Evolutionary conservation across 495 filamentous ascomycete species (phyloP).

Genomic region (Penicillium daleae): DNA sequence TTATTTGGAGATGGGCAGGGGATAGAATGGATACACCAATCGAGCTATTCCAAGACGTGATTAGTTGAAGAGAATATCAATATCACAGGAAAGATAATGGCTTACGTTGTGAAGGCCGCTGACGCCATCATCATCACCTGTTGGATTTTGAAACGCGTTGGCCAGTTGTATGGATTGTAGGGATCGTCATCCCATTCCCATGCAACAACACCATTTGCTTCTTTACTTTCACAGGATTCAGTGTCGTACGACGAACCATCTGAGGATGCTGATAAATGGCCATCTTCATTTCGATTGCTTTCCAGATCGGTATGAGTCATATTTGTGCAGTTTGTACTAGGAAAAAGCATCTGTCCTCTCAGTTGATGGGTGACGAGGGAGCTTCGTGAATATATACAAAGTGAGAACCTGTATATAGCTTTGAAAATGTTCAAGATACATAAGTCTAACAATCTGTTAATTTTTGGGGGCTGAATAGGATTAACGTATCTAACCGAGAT

Average conservation of each 20-base stretch:
- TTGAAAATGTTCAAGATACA: background rate
- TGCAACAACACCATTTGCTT: constrained; percentile 2
- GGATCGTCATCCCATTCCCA: constrained; percentile 31
- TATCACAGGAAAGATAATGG: background rate
- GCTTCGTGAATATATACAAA: background rate
- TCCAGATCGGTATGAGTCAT: background rate
- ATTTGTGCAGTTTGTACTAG: background rate
- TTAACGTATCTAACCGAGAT: background rate
- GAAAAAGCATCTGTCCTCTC: background rate
- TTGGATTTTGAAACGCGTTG: constrained; percentile 12
- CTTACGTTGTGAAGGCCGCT: constrained; percentile 30
- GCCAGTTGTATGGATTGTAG: constrained; percentile 33
- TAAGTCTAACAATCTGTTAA: background rate
- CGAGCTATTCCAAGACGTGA: constrained; percentile 43
- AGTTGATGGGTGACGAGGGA: background rate
- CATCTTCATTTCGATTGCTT: background rate
- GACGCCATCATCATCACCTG: constrained; percentile 28
- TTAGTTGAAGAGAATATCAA: background rate
- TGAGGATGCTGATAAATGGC: background rate
- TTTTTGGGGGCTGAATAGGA: background rate
- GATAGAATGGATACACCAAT: constrained; percentile 59
- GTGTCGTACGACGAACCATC: background rate
- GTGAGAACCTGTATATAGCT: background rate
- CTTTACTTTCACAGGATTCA: background rate
- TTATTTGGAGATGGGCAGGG: constrained; percentile 47